Evolutionary conservation across 257 asterid genomes (phyloP).

Genomic region (Echium plantagineum): DNA sequence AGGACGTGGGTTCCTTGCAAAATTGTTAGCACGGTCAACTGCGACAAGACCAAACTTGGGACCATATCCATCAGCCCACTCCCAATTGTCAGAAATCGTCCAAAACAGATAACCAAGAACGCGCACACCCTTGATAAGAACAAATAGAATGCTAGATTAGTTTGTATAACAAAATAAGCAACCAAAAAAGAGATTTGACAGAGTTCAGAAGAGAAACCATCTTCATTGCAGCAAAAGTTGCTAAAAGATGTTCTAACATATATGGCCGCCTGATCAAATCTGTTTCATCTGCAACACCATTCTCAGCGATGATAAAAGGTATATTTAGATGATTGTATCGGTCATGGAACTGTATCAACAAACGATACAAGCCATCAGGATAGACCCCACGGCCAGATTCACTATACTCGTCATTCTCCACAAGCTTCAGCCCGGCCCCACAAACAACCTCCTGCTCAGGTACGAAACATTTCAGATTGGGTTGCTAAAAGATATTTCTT

Average conservation of each 20-base stretch:
- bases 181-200: neutral
- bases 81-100: conserved; percentile 99
- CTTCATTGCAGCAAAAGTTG: conserved; percentile 71
- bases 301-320: conserved; percentile 70
- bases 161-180: conserved; percentile 1
- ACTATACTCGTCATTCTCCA: conserved; percentile 78
- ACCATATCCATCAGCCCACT: conserved; percentile 99
- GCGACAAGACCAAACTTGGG: conserved; percentile 94
- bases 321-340: conserved; percentile 72
- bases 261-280: conserved; percentile 84
- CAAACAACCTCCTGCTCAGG: conserved; percentile 65
- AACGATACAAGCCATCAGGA: conserved; percentile 87
- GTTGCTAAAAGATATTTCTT: neutral
- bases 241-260: conserved; percentile 81
- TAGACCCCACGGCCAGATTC: conserved; percentile 98
- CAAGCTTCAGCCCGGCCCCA: conserved; percentile 80
- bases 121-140: conserved; percentile 56
- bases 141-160: conserved; percentile 8
- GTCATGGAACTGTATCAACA: conserved; percentile 63
- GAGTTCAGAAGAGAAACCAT: conserved; percentile 33
- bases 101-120: conserved; percentile 86
- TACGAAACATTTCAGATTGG: conserved; percentile 11
- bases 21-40: conserved; percentile 73
- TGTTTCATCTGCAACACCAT: conserved; percentile 80
- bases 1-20: conserved; percentile 71